A percentile compares a stretch with the other conserved stretches of the same genome.
phyloP scores from a whole-genome alignment of 768 basidiomycete species.

The Panellus pusillus region DNA sequence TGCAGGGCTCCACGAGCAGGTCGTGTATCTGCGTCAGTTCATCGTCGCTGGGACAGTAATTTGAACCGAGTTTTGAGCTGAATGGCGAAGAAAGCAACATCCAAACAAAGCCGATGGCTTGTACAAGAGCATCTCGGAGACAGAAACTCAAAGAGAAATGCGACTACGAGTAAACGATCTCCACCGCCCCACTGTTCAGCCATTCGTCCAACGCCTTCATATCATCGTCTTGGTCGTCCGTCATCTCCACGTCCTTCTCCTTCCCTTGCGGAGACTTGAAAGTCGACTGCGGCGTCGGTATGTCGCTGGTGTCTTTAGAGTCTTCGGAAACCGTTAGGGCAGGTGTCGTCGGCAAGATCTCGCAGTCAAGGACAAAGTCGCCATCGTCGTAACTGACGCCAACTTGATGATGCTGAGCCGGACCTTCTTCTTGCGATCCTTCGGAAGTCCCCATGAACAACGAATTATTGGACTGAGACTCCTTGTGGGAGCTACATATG shows the following conservation, averaged over 20 bases:
- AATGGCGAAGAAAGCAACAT: conserved; percentile 6
- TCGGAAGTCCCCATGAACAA: conserved; percentile 6
- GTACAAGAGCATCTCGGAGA: too few relatives aligned
- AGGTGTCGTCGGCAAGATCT: conserved; percentile 23
- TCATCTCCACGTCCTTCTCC: conserved; percentile 1
- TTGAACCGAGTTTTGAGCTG: conserved; percentile 5
- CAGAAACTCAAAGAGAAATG: too few relatives aligned
- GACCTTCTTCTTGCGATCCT: neutral
- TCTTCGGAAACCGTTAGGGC: conserved; percentile 17
- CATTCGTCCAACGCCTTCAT: conserved; percentile 69
- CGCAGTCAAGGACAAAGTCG: conserved; percentile 34
- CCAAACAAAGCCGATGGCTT: too few relatives aligned
- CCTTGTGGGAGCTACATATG: too few relatives aligned
- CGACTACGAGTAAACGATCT: conserved; percentile 35
- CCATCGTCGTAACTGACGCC: conserved; percentile 21
- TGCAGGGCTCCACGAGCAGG: neutral
- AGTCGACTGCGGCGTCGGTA: neutral
- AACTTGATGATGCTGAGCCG: conserved; percentile 1
- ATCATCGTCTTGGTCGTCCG: conserved; percentile 39
- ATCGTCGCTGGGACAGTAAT: conserved; percentile 2
- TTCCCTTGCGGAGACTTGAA: neutral
- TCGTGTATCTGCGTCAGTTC: neutral
- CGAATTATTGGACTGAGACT: neutral
- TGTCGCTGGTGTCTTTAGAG: conserved; percentile 8
- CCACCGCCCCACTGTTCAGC: conserved; percentile 64